Evolutionary conservation across 2,329 filamentous ascomycete genomes (phyloP), one percentile per base, ranked within the genome.

Genomic region (Keithomyces neogunnii): DNA sequence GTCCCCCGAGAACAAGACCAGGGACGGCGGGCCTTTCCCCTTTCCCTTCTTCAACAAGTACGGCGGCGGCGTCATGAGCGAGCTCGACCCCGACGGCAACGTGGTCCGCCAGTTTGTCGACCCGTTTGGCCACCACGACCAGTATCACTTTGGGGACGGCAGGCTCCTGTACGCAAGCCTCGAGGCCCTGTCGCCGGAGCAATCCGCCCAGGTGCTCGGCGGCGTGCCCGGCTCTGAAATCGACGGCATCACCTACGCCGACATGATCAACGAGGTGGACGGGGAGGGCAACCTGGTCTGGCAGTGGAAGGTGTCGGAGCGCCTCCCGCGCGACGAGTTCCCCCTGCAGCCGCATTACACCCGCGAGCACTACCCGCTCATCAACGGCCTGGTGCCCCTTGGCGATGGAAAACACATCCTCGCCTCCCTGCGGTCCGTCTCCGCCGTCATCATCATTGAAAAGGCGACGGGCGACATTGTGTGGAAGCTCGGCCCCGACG

Each of bases 41-140:
- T 65, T 65, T 26, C 60, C 58, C 2, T 64, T 63, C 51, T 65
- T 63, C 44, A 56, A 63, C 55, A 65, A 65, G 28, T 65, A 65
- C 33, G 62, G 62, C 0, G 62, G 62, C 0, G 62, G 62, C 0
- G 36, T 64, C 6, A 65, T 65, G 62, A 62, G 59, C 36, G 62
- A 65, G 40, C 56, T 65, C 3, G 60, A 60, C 36, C 56, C 55
- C 0, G 53, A 57, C 0, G 60, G 61, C 0, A 62, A 62, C 2
- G 48, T 62, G 0, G 54, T 63, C 2, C 56, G 61, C 5, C 62
- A 65, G 35, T 64, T 62, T 9, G 57, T 5, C 1, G 62, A 64
- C 51, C 53, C 57, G 3, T 11, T 64, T 0, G 62, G 56, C 2
- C 62, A 65, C 40, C 62, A 64, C 38, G 62, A 65, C 26, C 62